Base-by-base conservation (phyloP, 768 basidiomycete genomes). In the Kwoniella botswanensis region DNA sequence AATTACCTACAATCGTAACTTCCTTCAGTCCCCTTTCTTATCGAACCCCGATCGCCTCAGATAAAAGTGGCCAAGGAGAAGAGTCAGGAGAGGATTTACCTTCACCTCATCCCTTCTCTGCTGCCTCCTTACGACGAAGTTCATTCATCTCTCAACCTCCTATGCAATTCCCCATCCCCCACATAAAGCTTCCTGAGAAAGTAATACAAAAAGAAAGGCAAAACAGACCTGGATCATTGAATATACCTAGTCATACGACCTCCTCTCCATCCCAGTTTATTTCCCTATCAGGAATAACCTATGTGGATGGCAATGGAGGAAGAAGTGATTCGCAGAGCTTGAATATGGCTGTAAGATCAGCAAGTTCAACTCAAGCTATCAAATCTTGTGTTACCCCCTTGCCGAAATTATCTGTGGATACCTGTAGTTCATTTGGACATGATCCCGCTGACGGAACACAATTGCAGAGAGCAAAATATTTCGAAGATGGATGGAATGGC, bases 81-180 rank as follows among this genome's bases (percentile, higher is more conserved):
- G 35, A 35, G 6, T 0, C 0, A 35, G 35, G 6, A 35, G 35
- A 6, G 35, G 46, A 50, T 18, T 10, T 43, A 26, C 54, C 54
- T 18, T 65, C 52, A 9, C 42, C 53, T 68, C 60, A 54, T 55
- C 67, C 67, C 35, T 63, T 61, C 46, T 68, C 67, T 11, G 9
- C 35, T 22, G 35, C 35, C 17, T 53, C 61, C n/a, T 24, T 64
- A 18, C 46, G 58, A 41, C 52, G 53, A 63, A 62, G 50, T 21
- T 55, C 58, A 13, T 54, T 35, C 52, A 52, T 62, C 24, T 35
- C 66, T 13, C 42, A 29, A 52, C 41, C 53, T 22, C 35, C 15
- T 3, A 54, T 24, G 2, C 3, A 22, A 7, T 68, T 68, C 35
- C 67, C 67, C 21, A n/a, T 60, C 7, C 58, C 59, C 4, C 67